A percentile compares a stretch with the other conserved stretches of the same genome.
These are phyloP conservation scores for Cicer judaicum DNA, from an alignment of 306 rosid species.

Conservation along the genomic window DNA sequence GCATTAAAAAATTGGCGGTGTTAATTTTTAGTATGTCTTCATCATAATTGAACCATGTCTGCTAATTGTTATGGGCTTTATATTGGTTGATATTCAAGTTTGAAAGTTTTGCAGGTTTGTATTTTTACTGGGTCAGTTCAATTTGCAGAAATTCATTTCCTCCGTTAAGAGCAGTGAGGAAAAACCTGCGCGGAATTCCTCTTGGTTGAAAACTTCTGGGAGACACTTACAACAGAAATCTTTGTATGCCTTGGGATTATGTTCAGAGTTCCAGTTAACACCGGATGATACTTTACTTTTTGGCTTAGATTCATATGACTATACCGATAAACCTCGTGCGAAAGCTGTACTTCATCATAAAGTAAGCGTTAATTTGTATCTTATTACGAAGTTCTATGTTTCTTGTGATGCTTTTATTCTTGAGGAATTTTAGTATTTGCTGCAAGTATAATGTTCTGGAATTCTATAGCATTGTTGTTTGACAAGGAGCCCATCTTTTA, in stretches of 20 bases:
- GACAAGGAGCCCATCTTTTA: slow-evolving; percentile 1
- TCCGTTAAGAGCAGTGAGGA: slow-evolving; percentile 56
- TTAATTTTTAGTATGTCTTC: slow-evolving; percentile 19
- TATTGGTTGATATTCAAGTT: slow-evolving; percentile 44
- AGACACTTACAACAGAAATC: slow-evolving; percentile 65
- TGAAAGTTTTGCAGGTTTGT: slow-evolving; percentile 67
- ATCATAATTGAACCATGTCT: slow-evolving; percentile 25
- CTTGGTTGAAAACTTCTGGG: slow-evolving; percentile 57
- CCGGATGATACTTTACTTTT: slow-evolving; percentile 67
- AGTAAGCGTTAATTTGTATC: slow-evolving; percentile 47
- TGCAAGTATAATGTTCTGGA: not conserved
- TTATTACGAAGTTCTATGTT: not conserved
- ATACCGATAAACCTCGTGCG: slow-evolving; percentile 53
- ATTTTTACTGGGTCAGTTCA: slow-evolving; percentile 80
- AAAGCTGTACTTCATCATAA: slow-evolving; percentile 72
- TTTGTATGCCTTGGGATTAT: slow-evolving; percentile 73
- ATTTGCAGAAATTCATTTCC: slow-evolving; percentile 74
- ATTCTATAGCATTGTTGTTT: slow-evolving; percentile 27
- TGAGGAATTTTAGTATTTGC: slow-evolving; percentile 6
- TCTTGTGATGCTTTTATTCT: slow-evolving; percentile 11
- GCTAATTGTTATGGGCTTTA: slow-evolving; percentile 18
- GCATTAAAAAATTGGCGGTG: slow-evolving; percentile 3
- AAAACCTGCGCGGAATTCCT: slow-evolving; percentile 46
- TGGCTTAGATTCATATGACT: slow-evolving; percentile 66
- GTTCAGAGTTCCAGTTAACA: slow-evolving; percentile 68